These are phyloP conservation scores for Cardiospermum halicacabum DNA, from an alignment of 345 rosid genomes.

Conservation along the genomic window DNA sequence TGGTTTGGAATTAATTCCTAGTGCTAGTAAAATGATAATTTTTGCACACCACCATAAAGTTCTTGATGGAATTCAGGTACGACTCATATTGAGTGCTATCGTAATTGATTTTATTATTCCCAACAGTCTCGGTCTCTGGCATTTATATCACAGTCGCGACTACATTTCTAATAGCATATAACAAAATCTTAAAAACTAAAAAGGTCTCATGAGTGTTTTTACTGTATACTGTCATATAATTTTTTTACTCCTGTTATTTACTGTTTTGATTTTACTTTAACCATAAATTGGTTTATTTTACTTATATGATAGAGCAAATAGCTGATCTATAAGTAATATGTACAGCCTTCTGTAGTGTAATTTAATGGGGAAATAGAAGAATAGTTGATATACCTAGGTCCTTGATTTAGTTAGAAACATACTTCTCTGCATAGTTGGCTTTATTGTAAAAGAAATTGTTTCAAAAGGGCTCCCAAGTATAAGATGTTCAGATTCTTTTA, in stretches of 20 bases:
- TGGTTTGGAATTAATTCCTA: conserved; percentile 37
- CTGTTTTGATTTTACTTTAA: background rate
- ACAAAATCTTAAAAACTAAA: too few relatives aligned
- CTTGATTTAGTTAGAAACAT: too few relatives aligned
- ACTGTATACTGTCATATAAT: background rate
- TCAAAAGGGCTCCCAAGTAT: too few relatives aligned
- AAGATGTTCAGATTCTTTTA: too few relatives aligned
- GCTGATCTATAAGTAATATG: background rate
- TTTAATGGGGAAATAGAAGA: background rate
- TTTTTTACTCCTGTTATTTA: background rate
- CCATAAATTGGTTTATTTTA: background rate
- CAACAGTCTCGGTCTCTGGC: background rate
- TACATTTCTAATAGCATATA: too few relatives aligned
- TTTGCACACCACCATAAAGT: conserved; percentile 97
- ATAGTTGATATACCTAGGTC: background rate
- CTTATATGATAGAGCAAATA: background rate
- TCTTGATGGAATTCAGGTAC: conserved; percentile 87
- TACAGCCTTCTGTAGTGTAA: background rate
- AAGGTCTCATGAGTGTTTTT: background rate
- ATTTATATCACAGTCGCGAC: too few relatives aligned
- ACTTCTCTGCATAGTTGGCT: too few relatives aligned
- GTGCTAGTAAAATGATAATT: conserved; percentile 71
- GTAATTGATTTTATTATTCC: background rate
- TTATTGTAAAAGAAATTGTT: too few relatives aligned
- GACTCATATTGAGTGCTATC: conserved; percentile 11